Evolutionary conservation across 495 filamentous ascomycete genomes (phyloP), one percentile per base, ranked within the genome.

Genomic region (Copromyces sp.): DNA sequence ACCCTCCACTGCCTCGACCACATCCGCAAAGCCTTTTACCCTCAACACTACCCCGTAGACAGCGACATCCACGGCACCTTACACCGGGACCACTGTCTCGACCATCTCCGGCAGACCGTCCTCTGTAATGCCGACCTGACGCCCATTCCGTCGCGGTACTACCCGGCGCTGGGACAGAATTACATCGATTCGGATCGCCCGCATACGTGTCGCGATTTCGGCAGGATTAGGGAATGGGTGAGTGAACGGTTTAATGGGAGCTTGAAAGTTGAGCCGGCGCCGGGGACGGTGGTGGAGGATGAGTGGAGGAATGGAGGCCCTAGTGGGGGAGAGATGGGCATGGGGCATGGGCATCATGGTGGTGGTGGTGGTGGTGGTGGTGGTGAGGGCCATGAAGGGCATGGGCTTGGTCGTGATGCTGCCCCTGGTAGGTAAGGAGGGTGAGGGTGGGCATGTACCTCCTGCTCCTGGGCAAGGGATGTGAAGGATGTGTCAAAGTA

Each of bases 1-100:
- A 59, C 71, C 11, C 71, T 72, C 16, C 71, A 72, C 39, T 72
- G 71, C 14, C 71, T 72, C 7, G 45, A 72, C 65, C 71, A 59
- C 39, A 41, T 72, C 39, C 71, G 71, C 32, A 68, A 72, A 41
- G 68, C 65, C 20, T 72, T 72, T 0, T 72, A 59, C 2, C 71
- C 71, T 3, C 8, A 47, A 0, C 45, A 72, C 61, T 72, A 72
- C 24, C 71, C 71, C 1, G 5, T 71, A 6, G 69, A 71, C 71
- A 69, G 61, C 41, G 38, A 29, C 11, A 37, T 41, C 39, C 47
- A 41, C 38, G 45, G 41, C 12, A 3, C 12, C 7, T 0, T 72
- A 1, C 71, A 72, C 38, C 14, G 71, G 0, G 71, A 72, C 11
- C 71, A 72, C 38, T 72, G 71, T 9, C 47, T 72, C 24, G 71